Evolutionary conservation across 768 basidiomycete genomes (phyloP), one percentile per base, ranked within the genome.

Genomic region (Kwoniella europaea): DNA sequence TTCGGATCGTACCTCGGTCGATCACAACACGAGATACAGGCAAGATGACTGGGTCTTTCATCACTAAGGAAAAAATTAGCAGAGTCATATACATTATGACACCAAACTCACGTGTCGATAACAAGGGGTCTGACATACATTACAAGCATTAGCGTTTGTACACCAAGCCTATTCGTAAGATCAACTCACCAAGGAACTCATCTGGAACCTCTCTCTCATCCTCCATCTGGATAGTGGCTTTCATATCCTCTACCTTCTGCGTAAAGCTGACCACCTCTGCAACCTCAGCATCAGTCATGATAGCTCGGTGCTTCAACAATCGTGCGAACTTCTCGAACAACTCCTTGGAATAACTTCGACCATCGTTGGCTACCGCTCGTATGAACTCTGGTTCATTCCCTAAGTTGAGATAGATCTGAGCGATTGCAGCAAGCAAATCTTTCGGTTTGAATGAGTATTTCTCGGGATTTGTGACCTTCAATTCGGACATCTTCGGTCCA

Each of bases 141-240:
- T 7, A 35, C 41, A 18, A 43, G 29, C 1, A 57, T 57, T 60
- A 44, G n/a, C 63, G 35, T 69, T 22, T 29, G 35, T 4, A 35
- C 46, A 18, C 22, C 10, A 42, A n/a, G 22, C 12, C 16, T 50
- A 10, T 12, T 10, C 18, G 5, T n/a, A 1, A 29, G 56, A 52
- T 13, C 63, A 56, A 78, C 90, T 62, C 76, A 94, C 94, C 95
- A 61, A 94, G 83, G 87, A 91, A 98, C 82, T 99, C 96, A 54
- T 99, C 97, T 0, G 97, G 97, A 62, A 95, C 84, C 20, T 98
- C 97, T 22, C 97, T 92, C 79, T 97, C 94, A 55, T 86, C 86
- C 44, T 91, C 94, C 18, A 82, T 78, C 76, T 92, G 90, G 68
- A 98, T 86, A 10, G 85, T 86, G n/a, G 87, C 87, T 82, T 90